Percentiles rank a stretch among this genome's conserved stretches.
Conservation (phyloP, 768 basidiomycete genomes). For the Termitomyces eurrhizus region DNA sequence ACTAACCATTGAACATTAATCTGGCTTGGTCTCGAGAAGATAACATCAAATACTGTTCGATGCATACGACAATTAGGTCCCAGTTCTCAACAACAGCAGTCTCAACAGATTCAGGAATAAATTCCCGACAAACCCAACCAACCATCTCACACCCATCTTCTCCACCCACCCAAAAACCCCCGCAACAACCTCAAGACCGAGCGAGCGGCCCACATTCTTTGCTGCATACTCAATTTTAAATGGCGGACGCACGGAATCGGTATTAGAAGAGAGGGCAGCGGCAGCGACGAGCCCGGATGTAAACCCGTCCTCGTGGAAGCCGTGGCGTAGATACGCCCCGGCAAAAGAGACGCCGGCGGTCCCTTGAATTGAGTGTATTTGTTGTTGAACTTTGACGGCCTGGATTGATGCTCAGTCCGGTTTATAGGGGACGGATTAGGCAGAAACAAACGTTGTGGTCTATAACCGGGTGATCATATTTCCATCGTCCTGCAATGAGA, state of each 20-base stretch:
- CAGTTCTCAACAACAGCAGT: background rate
- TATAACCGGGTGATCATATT: constrained; percentile 69
- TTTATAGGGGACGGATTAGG: background rate
- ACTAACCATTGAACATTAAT: background rate
- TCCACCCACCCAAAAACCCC: constrained; percentile 38
- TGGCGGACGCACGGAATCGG: constrained; percentile 26
- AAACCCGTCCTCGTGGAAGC: constrained; percentile 83
- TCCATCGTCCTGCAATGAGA: constrained; percentile 46
- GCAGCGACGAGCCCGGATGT: constrained; percentile 41
- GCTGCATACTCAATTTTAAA: constrained; percentile 42
- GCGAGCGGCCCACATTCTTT: constrained; percentile 16
- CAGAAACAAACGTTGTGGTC: constrained; percentile 38
- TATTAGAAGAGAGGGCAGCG: constrained; percentile 4
- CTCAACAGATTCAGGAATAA: background rate
- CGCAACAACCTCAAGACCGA: constrained; percentile 20
- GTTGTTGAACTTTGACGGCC: constrained; percentile 52
- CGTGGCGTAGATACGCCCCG: constrained; percentile 73
- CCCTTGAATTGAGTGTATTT: constrained; percentile 57
- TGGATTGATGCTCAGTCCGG: constrained; percentile 14
- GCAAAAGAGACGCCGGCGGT: constrained; percentile 58
- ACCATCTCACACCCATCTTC: constrained; percentile 19
- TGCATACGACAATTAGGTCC: background rate
- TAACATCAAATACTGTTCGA: background rate
- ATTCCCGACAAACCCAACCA: background rate
- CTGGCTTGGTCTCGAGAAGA: background rate